Base-by-base conservation (phyloP, 2,329 filamentous ascomycete species). In the Coccinonectria pachysandricola region DNA sequence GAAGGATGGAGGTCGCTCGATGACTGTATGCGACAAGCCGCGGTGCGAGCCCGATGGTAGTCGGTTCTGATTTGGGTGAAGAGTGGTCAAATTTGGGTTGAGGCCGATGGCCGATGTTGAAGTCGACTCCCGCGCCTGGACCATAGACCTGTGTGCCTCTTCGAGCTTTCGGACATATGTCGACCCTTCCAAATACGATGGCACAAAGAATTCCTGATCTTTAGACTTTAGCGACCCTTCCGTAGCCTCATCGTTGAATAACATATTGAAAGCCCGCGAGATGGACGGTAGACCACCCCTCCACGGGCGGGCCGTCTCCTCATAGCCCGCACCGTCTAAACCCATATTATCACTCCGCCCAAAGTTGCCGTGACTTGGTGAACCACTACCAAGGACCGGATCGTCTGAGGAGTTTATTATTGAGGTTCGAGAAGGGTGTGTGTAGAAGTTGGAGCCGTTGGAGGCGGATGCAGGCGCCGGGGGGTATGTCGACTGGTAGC, bases 11-110 rank as follows among this genome's bases (percentile, higher is more conserved):
- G 74, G 61, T 38, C 82, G 76, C 58, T 95, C 88, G 42, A 92
- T 77, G 34, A 93, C 68, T 46, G 92, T 85, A 53, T 84, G 84
- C 10, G 81, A 75, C 58, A 92, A 73, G 12, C 84, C 86, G 28
- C 81, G 70, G 54, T 92, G 79, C 15, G 68, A 62, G 5, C 59
- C 52, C 4, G 78, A 36, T 4, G 54, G 50, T 13, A 55, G 35
- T 17, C 44, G 33, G 15, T 56, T 37, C 39, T 63, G 51, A 22
- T 26, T 29, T 12, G 22, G 25, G 27, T 34, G 42, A 64, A 71
- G 57, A 43, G 53, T 19, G 42, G 62, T 50, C 61, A 69, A 52
- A 66, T 74, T 24, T 65, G 40, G 28, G 8, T 28, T 19, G 17
- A 40, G 28, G 14, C 36, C 32, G 30, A 35, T 37, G 24, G 31